phyloP scores from a whole-genome alignment of 2,329 filamentous ascomycete genomes.

The Aureobasidium subglaciale region DNA sequence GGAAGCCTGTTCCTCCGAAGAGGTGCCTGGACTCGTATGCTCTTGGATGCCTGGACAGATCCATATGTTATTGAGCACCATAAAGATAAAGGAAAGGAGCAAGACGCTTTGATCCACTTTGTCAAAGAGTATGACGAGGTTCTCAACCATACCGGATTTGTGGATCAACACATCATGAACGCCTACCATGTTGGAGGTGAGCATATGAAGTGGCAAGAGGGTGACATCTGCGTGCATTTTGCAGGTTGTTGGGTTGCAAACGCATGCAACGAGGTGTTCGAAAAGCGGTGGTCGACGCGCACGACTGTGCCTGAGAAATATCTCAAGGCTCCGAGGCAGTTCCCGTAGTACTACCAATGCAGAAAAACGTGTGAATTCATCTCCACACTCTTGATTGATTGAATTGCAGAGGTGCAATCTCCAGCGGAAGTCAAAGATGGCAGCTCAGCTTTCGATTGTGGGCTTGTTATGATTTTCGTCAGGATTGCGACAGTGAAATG shows the following conservation, averaged over 20 bases:
- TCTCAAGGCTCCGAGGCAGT: background rate
- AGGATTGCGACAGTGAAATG: too few species aligned
- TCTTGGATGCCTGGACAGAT: background rate
- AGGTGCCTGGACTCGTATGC: background rate
- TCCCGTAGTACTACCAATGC: background rate
- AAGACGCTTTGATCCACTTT: background rate
- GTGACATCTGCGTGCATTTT: background rate
- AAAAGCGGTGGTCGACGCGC: background rate
- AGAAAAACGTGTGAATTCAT: too few species aligned
- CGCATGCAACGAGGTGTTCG: background rate
- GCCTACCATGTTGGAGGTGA: background rate
- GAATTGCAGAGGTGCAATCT: too few species aligned
- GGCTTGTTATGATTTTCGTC: too few species aligned
- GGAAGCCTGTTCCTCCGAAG: background rate
- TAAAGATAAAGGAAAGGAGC: background rate
- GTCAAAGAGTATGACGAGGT: background rate
- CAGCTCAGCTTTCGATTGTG: too few species aligned
- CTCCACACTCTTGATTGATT: too few species aligned
- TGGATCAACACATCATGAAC: background rate
- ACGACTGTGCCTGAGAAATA: background rate
- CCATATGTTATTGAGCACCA: background rate
- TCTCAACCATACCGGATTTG: background rate
- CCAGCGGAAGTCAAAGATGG: too few species aligned
- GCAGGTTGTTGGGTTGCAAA: background rate
- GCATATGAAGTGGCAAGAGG: background rate